Base-by-base conservation (phyloP, 768 basidiomycete species). In the Tricholoma sp. region DNA sequence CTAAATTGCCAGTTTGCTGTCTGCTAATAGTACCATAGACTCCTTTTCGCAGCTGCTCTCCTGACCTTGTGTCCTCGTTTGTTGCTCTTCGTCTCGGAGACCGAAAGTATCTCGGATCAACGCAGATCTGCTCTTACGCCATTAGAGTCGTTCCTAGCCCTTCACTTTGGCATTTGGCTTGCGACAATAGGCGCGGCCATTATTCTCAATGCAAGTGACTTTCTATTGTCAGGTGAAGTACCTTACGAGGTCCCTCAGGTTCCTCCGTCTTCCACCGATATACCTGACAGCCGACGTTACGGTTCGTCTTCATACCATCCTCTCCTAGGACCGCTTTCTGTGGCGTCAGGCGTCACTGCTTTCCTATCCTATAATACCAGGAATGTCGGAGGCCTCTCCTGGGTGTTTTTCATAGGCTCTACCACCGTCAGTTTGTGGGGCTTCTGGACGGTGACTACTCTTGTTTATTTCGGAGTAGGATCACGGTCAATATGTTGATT, bases 81-180 rank as follows among this genome's bases (percentile, higher is more conserved):
- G 50, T 72, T 91, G 32, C 78, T 90, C 51, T 89, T 91, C 67
- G 70, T 89, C 53, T 76, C 87, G 11, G 78, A 80, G 55, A 72
- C 79, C 2, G 69, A 73, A 49, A 56, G 49, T 33, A 61, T 64
- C 33, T 69, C 69, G 8, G 71, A 71, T 10, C 28, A 31, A n/a
- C 73, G 77, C 48, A 70, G 59, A 50, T 48, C 69, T 31, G 62
- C 69, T 17, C 76, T 90, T 50, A 88, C 89, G 2, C 71, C 82
- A 2, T 76, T 92, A 33, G 90, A 92, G 65, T 71, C 75, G 20
- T 90, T 86, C 70, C 79, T 93, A 44, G 76, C 84, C 12, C 66
- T 80, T n/a, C 84, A 89, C 36, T 76, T 86, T 54, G 87, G 84
- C 15, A 75, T 91, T 45, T 71, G 83, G 61, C 74, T 90, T 12